A percentile compares a stretch with the other conserved stretches of the same genome.
These are phyloP conservation scores for Hyaloscypha hepaticicola DNA, from an alignment of 495 filamentous ascomycete species.

Conservation along the genomic window DNA sequence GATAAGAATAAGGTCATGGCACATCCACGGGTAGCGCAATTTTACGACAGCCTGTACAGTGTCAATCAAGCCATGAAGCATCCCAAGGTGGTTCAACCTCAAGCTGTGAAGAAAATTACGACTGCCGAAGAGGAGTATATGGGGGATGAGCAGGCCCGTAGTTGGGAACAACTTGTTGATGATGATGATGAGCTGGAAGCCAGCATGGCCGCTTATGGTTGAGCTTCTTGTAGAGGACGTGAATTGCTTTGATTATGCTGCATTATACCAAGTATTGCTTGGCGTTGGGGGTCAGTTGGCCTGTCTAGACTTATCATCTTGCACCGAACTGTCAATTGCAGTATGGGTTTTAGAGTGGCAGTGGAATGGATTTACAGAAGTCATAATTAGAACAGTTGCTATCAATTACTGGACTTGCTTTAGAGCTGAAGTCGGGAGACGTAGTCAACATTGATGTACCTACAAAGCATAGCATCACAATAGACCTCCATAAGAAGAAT, in stretches of 20 bases:
- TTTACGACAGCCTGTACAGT: conserved; percentile 78
- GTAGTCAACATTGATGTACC: background rate
- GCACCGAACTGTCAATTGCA: background rate
- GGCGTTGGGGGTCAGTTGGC: conserved; percentile 10
- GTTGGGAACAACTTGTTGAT: conserved; percentile 24
- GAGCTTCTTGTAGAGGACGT: background rate
- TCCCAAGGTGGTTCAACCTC: conserved; percentile 16
- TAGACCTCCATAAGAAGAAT: too few species aligned
- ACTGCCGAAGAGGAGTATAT: conserved; percentile 22
- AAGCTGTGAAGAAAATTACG: conserved; percentile 13
- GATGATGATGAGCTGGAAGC: conserved; percentile 32
- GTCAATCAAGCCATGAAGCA: conserved; percentile 44
- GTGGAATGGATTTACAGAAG: background rate
- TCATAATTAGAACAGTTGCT: background rate
- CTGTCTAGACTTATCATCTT: background rate
- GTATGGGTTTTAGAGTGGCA: background rate
- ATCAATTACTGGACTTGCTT: background rate
- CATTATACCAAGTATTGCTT: conserved; percentile 11
- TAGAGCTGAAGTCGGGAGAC: background rate
- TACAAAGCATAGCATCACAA: background rate
- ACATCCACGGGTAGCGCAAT: conserved; percentile 78
- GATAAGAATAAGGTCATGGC: conserved; percentile 92
- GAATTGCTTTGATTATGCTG: background rate
- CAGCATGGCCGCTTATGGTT: conserved; percentile 32
- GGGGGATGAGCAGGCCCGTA: conserved; percentile 4